Base-by-base conservation (phyloP, 495 filamentous ascomycete species). In the Barbatosphaeria neglecta region DNA sequence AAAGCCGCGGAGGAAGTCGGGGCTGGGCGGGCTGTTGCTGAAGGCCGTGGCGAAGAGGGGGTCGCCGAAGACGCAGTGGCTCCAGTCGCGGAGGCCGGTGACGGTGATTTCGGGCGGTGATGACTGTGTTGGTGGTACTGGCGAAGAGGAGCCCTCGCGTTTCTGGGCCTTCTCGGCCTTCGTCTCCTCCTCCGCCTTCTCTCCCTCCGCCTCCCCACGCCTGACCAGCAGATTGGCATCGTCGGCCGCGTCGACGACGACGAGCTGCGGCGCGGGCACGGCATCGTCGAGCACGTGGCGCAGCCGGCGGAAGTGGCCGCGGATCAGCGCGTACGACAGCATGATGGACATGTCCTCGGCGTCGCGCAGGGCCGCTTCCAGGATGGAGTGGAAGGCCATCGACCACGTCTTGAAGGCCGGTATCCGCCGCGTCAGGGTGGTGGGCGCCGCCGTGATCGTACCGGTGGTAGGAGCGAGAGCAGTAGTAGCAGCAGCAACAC, bases 51-150 rank as follows among this genome's bases (percentile, higher is more conserved):
- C 67, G 37, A 83, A 57, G 16, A 77, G 58, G 3, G 77, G 76
- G 50, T 83, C 80, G 25, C 79, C 79, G 53, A 80, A 82, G 10
- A 81, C 46, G 43, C 66, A 69, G 45, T 70, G 69, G 28, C 70
- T 72, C 69, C 73, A 80, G 54, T 73, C 64, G 25, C 53, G 52
- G 9, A 71, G 50, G 13, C 69, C 67, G 6, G 53, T 59, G 17
- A 69, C 47, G 3, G 44, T 41, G 10, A 62, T 46, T 10, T 8
- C 13, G 2, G 15, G 20, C n/a, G n/a, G n/a, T n/a, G n/a, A n/a
- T n/a, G n/a, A n/a, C n/a, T n/a, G n/a, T n/a, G n/a, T n/a, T n/a
- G n/a, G n/a, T n/a, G n/a, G n/a, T n/a, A n/a, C n/a, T n/a, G n/a
- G n/a, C n/a, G n/a, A n/a, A n/a, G n/a, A n/a, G n/a, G n/a, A n/a